Evolutionary conservation across 441 rosid species (phyloP), one percentile per base, ranked within the genome.

Genomic region (Eruca vesicaria): DNA sequence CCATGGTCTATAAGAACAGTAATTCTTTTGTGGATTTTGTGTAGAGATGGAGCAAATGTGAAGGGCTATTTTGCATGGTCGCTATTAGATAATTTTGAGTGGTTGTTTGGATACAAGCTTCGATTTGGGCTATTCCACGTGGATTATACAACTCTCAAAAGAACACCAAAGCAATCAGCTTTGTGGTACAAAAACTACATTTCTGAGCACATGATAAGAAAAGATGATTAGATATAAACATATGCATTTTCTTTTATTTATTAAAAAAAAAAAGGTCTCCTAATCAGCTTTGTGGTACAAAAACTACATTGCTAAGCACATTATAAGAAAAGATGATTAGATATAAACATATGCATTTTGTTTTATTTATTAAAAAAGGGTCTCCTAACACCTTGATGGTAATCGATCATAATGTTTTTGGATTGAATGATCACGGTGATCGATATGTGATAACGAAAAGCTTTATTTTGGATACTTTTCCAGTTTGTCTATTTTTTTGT

Each of bases 21-120:
- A 57, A 43, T 12, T 50, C 8, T 19, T 55, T 64, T 35, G 9
- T 16, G 53, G 15, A 4, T 15, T 43, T 45, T 45, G 20, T 45
- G 32, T 78, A 87, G 89, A 79, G 78, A 84, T 36, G 93, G 87
- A 79, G 93, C 84, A 78, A 84, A 89, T 62, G 87, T 84, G 19
- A 82, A 85, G 56, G 88, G 93, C 0, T 89, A 87, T 67, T 87
- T 87, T 14, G 81, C 75, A 21, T 89, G 89, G 93, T 83, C 91
- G 16, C 53, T 89, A 73, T 78, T 87, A 4, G 93, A 89, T 72
- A 73, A 82, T 45, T 89, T 82, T 0, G 93, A 87, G 71, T 89
- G 89, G 91, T 52, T 35, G 9, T 73, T 11, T 15, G 88, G 90
- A 53, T 86, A 75, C 73, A 88, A 77, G 19, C 32, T 73, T 50